phyloP scores from a whole-genome alignment of 2,329 filamentous ascomycete genomes.

The Rosellinia necatrix region DNA sequence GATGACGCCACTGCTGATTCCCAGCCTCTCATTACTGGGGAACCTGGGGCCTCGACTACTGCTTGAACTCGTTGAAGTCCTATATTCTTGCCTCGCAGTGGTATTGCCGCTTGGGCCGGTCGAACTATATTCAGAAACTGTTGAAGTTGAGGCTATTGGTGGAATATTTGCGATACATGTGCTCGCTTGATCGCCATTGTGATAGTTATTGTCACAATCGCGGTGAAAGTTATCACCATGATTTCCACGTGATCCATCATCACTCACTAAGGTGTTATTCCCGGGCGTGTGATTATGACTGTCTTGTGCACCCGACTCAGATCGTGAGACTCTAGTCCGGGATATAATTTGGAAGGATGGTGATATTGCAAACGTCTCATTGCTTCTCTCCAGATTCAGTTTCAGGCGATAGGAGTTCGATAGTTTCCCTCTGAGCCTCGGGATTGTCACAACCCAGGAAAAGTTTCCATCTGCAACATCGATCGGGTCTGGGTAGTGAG shows the following conservation, averaged over 20 bases:
- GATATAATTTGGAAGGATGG: conserved; percentile 2
- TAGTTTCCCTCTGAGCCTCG: background rate
- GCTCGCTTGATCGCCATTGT: too few relatives aligned
- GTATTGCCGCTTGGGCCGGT: background rate
- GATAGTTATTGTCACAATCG: too few relatives aligned
- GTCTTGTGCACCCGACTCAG: too few relatives aligned
- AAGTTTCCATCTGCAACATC: conserved; percentile 1
- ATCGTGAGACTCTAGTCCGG: too few relatives aligned
- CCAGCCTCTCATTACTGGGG: too few relatives aligned
- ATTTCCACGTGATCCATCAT: too few relatives aligned
- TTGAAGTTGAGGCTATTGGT: background rate
- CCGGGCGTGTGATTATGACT: too few relatives aligned
- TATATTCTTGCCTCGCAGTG: background rate
- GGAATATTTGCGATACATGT: too few relatives aligned
- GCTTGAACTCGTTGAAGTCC: background rate
- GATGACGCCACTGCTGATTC: background rate
- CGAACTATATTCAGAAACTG: background rate
- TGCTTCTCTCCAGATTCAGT: background rate
- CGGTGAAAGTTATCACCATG: too few relatives aligned
- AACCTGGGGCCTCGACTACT: background rate
- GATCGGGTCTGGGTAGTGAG: background rate
- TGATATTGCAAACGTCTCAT: background rate
- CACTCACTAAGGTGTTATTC: too few relatives aligned
- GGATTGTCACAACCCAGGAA: background rate
- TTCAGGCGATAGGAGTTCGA: background rate